Evolutionary conservation across 2,329 filamentous ascomycete species (phyloP).

Genomic region (Fusarium armeniacum): DNA sequence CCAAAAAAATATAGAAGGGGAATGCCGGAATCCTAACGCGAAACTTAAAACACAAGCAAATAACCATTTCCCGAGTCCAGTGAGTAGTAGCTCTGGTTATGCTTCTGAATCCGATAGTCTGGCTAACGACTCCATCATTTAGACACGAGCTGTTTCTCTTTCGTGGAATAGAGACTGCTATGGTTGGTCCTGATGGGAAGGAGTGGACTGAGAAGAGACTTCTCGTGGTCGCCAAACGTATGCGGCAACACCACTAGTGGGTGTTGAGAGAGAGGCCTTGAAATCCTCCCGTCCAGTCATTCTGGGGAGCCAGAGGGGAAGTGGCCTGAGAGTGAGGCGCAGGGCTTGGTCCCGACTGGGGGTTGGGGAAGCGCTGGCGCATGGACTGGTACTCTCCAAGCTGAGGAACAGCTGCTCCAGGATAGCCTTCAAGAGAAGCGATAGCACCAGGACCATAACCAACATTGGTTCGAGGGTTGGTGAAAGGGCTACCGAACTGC

Average conservation of each 20-base stretch:
- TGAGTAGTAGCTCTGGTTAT: slow-evolving; percentile 22
- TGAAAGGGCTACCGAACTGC: slow-evolving; percentile 52
- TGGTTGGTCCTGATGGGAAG: slow-evolving; percentile 17
- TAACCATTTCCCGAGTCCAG: slow-evolving; percentile 30
- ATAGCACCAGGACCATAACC: slow-evolving; percentile 51
- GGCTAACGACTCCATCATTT: slow-evolving; percentile 21
- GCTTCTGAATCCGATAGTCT: slow-evolving; percentile 24
- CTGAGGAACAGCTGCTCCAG: slow-evolving; percentile 54
- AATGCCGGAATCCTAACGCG: slow-evolving; percentile 22
- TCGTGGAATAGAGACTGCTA: slow-evolving; percentile 4
- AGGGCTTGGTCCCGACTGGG: slow-evolving; percentile 55
- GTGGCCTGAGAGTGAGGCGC: slow-evolving; percentile 56
- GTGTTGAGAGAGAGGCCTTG: slow-evolving; percentile 81
- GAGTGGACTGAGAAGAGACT: slow-evolving; percentile 21
- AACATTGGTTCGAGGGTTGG: slow-evolving; percentile 51
- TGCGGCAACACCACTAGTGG: slow-evolving; percentile 56
- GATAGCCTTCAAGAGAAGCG: slow-evolving; percentile 51
- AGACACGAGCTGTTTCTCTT: slow-evolving; percentile 25
- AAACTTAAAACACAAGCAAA: slow-evolving; percentile 24
- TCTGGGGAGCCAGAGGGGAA: slow-evolving; percentile 60
- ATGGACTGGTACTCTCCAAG: slow-evolving; percentile 61
- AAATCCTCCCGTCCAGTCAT: slow-evolving; percentile 75
- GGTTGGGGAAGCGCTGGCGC: slow-evolving; percentile 63
- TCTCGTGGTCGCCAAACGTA: slow-evolving; percentile 20
- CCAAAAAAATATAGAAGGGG: slow-evolving; percentile 36